Evolutionary conservation across 306 rosid genomes (phyloP).

Genomic region (Trifolium fragiferum): DNA sequence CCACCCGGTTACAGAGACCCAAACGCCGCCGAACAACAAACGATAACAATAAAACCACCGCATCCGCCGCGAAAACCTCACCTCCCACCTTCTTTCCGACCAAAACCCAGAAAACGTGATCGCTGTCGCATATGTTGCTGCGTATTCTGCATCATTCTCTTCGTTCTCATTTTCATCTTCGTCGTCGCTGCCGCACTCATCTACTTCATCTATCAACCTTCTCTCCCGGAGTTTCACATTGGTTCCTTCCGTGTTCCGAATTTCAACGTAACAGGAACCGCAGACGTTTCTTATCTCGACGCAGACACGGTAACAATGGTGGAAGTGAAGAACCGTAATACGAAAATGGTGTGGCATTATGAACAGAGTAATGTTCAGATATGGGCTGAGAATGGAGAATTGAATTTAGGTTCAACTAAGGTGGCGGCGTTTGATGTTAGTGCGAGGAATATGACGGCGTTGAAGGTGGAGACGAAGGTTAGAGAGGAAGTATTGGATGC

Average conservation of each 20-base stretch:
- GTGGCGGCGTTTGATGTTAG: constrained; percentile 48
- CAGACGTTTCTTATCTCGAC: constrained; percentile 57
- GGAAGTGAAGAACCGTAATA: constrained; percentile 64
- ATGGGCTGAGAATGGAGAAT: constrained; percentile 23
- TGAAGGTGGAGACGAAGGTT: constrained; percentile 56
- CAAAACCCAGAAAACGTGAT: constrained; percentile 38
- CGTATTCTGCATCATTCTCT: constrained; percentile 47
- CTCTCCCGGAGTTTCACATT: constrained; percentile 61
- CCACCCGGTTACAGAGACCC: constrained; percentile 77
- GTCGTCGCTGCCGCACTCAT: constrained; percentile 51
- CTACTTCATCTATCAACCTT: constrained; percentile 64
- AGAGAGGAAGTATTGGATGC: constrained; percentile 45
- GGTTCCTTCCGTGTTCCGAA: constrained; percentile 56
- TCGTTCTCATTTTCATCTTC: constrained; percentile 46
- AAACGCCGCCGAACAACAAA: background rate
- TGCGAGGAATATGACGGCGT: constrained; percentile 37
- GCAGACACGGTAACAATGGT: constrained; percentile 50
- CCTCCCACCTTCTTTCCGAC: constrained; percentile 54
- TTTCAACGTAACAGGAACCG: constrained; percentile 49
- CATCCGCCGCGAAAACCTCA: constrained; percentile 43
- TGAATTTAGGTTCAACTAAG: constrained; percentile 41
- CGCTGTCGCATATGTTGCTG: constrained; percentile 61
- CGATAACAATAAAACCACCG: background rate
- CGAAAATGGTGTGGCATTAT: constrained; percentile 51
- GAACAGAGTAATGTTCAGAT: background rate